Conservation (phyloP, 345 rosid genomes). For the Mercurialis annua region DNA sequence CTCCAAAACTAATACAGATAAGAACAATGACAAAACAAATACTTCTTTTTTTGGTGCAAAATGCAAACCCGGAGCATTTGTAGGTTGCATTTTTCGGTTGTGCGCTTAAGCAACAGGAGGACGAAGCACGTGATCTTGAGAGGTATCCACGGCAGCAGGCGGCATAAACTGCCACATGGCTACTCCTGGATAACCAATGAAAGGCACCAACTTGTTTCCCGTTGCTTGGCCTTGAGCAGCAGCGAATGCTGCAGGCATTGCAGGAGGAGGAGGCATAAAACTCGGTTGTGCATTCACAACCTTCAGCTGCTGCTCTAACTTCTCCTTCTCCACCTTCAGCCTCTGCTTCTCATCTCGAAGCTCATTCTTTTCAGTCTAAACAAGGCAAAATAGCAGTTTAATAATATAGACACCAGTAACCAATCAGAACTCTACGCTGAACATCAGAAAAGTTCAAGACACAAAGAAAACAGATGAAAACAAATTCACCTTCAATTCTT, state of each 20-base stretch:
- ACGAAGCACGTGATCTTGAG: constrained; percentile 88
- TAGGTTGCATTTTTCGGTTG: constrained; percentile 16
- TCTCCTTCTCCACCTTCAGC: constrained; percentile 76
- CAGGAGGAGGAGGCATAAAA: constrained; percentile 50
- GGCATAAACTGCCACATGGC: constrained; percentile 97
- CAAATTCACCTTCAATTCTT: constrained; percentile 66
- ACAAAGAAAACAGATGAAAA: neutral
- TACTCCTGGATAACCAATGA: constrained; percentile 64
- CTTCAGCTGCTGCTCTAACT: constrained; percentile 67
- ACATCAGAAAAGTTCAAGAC: neutral
- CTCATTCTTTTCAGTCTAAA: constrained; percentile 82
- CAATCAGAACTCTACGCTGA: neutral
- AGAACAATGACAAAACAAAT: constrained; percentile 38
- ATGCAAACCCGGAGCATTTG: constrained; percentile 34
- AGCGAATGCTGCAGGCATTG: constrained; percentile 55
- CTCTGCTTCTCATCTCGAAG: constrained; percentile 81
- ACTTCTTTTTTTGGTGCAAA: constrained; percentile 38
- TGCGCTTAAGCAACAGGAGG: constrained; percentile 76
- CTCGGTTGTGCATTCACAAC: constrained; percentile 55
- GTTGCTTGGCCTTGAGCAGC: constrained; percentile 53
- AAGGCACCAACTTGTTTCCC: constrained; percentile 72
- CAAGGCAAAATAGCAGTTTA: neutral
- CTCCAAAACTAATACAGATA: constrained; percentile 35
- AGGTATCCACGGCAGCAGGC: constrained; percentile 69
- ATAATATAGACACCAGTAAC: neutral